Conservation (phyloP, 257 asterid species). For the Thymus mandschuricus region DNA sequence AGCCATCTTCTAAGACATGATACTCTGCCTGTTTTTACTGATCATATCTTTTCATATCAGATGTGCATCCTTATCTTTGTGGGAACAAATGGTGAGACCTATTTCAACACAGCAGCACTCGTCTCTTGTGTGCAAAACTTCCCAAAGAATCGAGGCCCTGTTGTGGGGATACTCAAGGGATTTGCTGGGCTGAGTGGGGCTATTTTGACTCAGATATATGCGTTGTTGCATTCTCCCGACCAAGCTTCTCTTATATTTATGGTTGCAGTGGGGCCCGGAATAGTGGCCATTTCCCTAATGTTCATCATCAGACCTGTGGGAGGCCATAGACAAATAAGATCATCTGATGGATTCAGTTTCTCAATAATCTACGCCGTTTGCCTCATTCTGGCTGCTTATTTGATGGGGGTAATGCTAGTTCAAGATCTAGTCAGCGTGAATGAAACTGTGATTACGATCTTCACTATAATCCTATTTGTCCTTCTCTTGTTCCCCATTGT, state of each 20-base stretch:
- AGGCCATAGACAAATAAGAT: slow-evolving; percentile 55
- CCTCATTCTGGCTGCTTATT: slow-evolving; percentile 54
- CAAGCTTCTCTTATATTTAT: slow-evolving; percentile 62
- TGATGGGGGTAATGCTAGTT: slow-evolving; percentile 64
- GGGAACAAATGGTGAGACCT: slow-evolving; percentile 74
- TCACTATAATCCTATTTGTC: slow-evolving; percentile 45
- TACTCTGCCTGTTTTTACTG: slow-evolving; percentile 7
- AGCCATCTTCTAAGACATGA: not conserved
- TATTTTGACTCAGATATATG: slow-evolving; percentile 56
- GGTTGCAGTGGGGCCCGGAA: slow-evolving; percentile 68
- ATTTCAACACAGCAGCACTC: slow-evolving; percentile 60
- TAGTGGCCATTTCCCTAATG: slow-evolving; percentile 58
- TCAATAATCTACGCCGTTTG: slow-evolving; percentile 47
- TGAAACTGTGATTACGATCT: slow-evolving; percentile 35
- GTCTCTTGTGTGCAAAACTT: slow-evolving; percentile 69
- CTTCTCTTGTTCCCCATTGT: slow-evolving; percentile 48
- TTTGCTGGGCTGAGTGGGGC: slow-evolving; percentile 71
- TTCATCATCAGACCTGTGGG: slow-evolving; percentile 60
- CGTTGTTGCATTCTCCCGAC: slow-evolving; percentile 51
- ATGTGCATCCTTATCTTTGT: slow-evolving; percentile 68
- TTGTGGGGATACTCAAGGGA: slow-evolving; percentile 72
- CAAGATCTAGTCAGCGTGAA: slow-evolving; percentile 50
- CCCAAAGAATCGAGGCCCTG: slow-evolving; percentile 71
- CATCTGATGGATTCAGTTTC: slow-evolving; percentile 51
- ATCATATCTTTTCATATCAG: slow-evolving; percentile 34